phyloP scores from a whole-genome alignment of 768 basidiomycete genomes.

The Boletus tylopilopsis region DNA sequence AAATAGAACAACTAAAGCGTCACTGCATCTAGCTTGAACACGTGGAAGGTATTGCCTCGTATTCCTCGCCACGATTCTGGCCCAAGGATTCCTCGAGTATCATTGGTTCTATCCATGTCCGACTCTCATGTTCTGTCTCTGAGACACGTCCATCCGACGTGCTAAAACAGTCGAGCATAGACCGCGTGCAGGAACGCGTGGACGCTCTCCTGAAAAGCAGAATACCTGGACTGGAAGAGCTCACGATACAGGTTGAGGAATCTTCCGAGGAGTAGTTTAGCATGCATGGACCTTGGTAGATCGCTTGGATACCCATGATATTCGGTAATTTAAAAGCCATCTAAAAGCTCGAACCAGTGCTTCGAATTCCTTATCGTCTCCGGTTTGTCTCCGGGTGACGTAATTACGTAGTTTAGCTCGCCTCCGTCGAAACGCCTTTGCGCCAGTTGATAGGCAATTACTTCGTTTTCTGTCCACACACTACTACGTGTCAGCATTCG shows the following conservation, averaged over 20 bases:
- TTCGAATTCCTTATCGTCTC: too few species aligned
- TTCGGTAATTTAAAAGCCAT: slow-evolving; percentile 11
- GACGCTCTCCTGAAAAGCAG: slow-evolving; percentile 63
- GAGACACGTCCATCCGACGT: slow-evolving; percentile 54
- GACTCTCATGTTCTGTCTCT: slow-evolving; percentile 62
- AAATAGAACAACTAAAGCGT: background rate
- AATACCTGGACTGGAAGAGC: slow-evolving; percentile 81
- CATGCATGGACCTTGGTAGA: slow-evolving; percentile 7
- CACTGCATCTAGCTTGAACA: slow-evolving; percentile 50
- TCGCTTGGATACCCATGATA: slow-evolving; percentile 11
- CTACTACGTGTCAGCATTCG: too few species aligned
- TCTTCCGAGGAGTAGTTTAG: slow-evolving; percentile 4
- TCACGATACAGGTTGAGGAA: slow-evolving; percentile 83
- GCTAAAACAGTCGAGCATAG: slow-evolving; percentile 28
- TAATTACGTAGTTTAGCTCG: too few species aligned
- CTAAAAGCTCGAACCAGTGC: too few species aligned
- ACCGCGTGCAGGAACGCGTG: slow-evolving; percentile 74
- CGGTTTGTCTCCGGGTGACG: too few species aligned
- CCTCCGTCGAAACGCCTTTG: too few species aligned
- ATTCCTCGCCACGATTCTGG: slow-evolving; percentile 87
- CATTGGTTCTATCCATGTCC: slow-evolving; percentile 90
- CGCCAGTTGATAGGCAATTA: too few species aligned
- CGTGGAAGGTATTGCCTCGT: slow-evolving; percentile 79
- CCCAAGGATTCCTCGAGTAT: slow-evolving; percentile 84
- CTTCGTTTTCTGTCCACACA: too few species aligned